These are phyloP conservation scores for Teratosphaeriaceae sp. DNA, from an alignment of 2,329 filamentous ascomycete species.

Conservation along the genomic window DNA sequence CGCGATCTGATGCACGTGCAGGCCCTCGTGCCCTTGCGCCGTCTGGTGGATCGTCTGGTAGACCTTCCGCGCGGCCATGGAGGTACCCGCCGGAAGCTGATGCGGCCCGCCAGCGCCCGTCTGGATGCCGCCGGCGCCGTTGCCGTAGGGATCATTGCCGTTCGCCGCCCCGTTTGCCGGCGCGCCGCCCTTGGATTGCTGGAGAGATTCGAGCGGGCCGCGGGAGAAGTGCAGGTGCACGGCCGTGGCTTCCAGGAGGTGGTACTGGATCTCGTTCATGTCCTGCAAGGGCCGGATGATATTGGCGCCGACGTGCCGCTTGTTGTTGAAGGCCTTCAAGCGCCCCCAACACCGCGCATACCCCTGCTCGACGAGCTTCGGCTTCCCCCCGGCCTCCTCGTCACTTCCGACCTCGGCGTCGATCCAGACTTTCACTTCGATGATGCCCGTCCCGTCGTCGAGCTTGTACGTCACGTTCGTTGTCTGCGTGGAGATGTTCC, in stretches of 20 bases:
- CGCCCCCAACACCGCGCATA: constrained; percentile 84
- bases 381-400: constrained; percentile 39
- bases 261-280: constrained; percentile 89
- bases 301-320: constrained; percentile 72
- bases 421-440: constrained; percentile 87
- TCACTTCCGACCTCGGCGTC: constrained; percentile 50
- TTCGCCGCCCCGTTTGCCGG: constrained; percentile 20
- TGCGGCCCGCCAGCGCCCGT: constrained; percentile 25
- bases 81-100: constrained; percentile 35
- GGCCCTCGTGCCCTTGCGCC: constrained; percentile 70
- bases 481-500: constrained; percentile 74
- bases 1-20: constrained; percentile 74
- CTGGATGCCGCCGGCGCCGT: constrained; percentile 24
- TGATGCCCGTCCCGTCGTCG: constrained; percentile 87
- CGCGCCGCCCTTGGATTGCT: constrained; percentile 15
- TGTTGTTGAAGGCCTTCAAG: constrained; percentile 76
- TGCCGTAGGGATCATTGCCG: constrained; percentile 8
- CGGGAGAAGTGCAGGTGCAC: constrained; percentile 79
- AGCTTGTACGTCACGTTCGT: constrained; percentile 90
- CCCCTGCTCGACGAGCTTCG: constrained; percentile 61
- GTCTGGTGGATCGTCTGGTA: constrained; percentile 62
- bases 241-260: constrained; percentile 81
- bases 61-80: constrained; percentile 56
- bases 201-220: constrained; percentile 52
- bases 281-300: constrained; percentile 73